Base-by-base conservation (phyloP, 2,329 filamentous ascomycete species). In the Fusarium sp. region DNA sequence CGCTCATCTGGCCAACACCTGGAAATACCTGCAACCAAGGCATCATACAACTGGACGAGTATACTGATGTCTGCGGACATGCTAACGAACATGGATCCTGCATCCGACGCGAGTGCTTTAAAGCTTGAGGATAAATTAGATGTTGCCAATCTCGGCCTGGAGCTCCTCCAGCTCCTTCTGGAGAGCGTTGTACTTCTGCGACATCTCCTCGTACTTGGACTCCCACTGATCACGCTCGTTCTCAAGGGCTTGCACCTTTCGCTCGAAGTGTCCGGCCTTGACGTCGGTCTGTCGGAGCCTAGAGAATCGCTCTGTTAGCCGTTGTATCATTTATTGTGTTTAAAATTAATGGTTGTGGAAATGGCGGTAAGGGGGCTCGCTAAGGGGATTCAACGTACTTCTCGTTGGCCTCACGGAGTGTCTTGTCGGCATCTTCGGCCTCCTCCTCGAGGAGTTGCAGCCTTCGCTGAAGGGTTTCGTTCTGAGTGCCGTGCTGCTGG, bases 231-330 rank as follows among this genome's bases (percentile, higher is more conserved):
- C 95, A 80, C 94, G 93, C 83, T 95, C 91, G 81, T 90, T 88
- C 87, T 99, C 96, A 81, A 98, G 92, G 80, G 96, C 96, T 86
- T 98, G 94, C 79, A 98, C 96, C 89, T 98, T 98, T 86, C 96
- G 96, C 88, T 99, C 96, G 86, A 96, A 98, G 88, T 99, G 96
- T 80, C 96, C 96, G 81, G 96, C 95, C 90, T 98, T 98, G 87
- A 98, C 95, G 84, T 99, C 96, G 86, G 96, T 98, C 88, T 97
- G 95, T 84, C 96, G 95, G 82, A 98, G 94, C 88, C 96, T 99
- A 79, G 33, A 59, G 28, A 47, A 49, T 63, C 49, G 32, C 21
- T 60, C 57, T 71, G 63, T 78, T 74, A 78, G 76, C 28, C 49
- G 13, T 64, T 59, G 19, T 28, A 40, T 40, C 52, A 35, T 52